Evolutionary conservation across 2,329 filamentous ascomycete species (phyloP).

Genomic region (Ceratocystis lukuohia): DNA sequence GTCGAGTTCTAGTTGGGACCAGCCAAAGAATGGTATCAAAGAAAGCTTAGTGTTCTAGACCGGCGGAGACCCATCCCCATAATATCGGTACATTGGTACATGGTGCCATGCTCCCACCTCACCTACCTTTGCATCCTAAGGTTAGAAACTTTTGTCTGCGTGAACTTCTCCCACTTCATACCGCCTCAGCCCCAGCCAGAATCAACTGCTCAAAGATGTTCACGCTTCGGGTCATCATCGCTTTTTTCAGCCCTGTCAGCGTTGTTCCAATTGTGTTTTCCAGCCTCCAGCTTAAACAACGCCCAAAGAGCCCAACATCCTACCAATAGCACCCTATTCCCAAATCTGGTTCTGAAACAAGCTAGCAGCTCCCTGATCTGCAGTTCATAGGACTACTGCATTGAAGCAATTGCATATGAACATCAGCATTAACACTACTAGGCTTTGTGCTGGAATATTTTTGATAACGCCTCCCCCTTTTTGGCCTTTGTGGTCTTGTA

Average conservation of each 20-base stretch:
- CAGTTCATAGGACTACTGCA: not conserved
- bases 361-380: conserved; percentile 4
- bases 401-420: not conserved
- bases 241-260: not conserved
- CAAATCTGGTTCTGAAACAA: conserved; percentile 3
- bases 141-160: not conserved
- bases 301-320: not conserved
- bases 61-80: not conserved
- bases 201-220: not conserved
- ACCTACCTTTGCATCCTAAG: too few species aligned
- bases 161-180: not conserved
- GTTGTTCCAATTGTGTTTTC: not conserved
- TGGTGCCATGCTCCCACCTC: too few species aligned
- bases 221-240: not conserved
- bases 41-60: not conserved
- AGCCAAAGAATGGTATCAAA: not conserved
- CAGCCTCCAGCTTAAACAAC: not conserved
- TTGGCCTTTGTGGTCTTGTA: not conserved
- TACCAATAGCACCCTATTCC: not conserved
- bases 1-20: not conserved
- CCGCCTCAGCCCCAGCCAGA: not conserved
- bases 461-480: not conserved
- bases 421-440: not conserved
- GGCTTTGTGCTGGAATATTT: not conserved
- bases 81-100: not conserved